Base-by-base conservation (phyloP, 805 yeast genomes). In the Candida caryicola region DNA sequence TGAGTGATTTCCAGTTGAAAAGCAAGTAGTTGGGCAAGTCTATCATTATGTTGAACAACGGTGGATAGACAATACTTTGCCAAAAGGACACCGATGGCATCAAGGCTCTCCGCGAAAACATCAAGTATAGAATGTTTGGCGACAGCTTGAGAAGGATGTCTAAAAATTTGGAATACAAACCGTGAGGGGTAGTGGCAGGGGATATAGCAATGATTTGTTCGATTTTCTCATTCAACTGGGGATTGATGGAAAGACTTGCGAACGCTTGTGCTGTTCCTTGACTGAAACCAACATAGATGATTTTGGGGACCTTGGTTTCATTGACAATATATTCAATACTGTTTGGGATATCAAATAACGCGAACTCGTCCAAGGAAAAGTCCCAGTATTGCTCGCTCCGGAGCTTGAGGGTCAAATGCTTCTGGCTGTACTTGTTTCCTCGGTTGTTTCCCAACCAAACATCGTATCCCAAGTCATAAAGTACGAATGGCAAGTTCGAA, bases 181-280 rank as follows among this genome's bases (percentile, higher is more conserved):
- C 93, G 31, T 80, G 82, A 0, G 98, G 98, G 0, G 95, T 83
- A 74, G 91, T 83, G 1, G 97, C 97, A 0, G 98, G 98, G 0
- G 96, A 86, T 31, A 90, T 75, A 2, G 95, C 96, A 40, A 90
- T 77, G 45, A 90, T 82, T 36, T 58, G 52, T 25, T 73, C 73
- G 33, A 76, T 64, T 40, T 73, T 71, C 59, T 59, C 49, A 57
- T 85, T 86, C 40, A 90, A 67, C 2, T 71, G 69, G 5, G 82
- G 80, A 53, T 81, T 78, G 13, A 81, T 51, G 0, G 93, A 76
- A 16, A 88, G 65, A 8, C 95, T 74, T 0, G 95, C 96, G 59
- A 90, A 82, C 29, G 88, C 88, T 60, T 91, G 97, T 1, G 97
- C 95, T 0, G 95, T 81, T 15, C 98, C 98, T 59, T 90, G 98